Evolutionary conservation across 2,329 filamentous ascomycete genomes (phyloP), one percentile per base, ranked within the genome.

Genomic region (Apiospora saccharicola): DNA sequence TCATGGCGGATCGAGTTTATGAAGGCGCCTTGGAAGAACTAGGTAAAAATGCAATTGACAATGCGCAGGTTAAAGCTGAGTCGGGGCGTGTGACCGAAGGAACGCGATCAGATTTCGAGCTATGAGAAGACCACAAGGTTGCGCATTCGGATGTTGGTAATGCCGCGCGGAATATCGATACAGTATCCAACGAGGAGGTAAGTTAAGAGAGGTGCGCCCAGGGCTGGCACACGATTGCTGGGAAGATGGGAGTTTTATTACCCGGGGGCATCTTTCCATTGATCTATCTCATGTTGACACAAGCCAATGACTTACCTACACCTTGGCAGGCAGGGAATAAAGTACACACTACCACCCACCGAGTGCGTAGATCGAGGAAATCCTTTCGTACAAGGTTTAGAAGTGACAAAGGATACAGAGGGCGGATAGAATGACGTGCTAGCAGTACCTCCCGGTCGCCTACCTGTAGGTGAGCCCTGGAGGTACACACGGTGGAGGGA

Each of bases 1-100:
- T 79, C 74, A 76, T 76, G 19, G 47, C 72, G 67, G 34, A n/a
- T 46, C 26, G 67, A 12, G 41, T 41, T n/a, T 64, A 10, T 69
- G 64, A 47, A 68, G 24, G 24, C 41, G 46, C 47, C 16, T 8
- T 34, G 68, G 37, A 24, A 14, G 30, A 49, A 13, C 19, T 69
- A 14, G 8, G 12, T 47, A 57, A 26, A 30, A 22, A 34, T 64
- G 37, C 22, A 64, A n/a, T 46, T 49, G n/a, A 64, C 30, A 68
- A 64, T 64, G 22, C 34, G 12, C 30, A 34, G 10, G 53, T 37
- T 19, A 24, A 41, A n/a, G 19, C 57, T 14, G 30, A 41, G 8
- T 64, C 22, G 34, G 57, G n/a, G 47, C 30, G 53, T 19, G 53
- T 61, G 14, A 7, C 26, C 26, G n/a, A 19, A 57, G n/a, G n/a